phyloP scores from a whole-genome alignment of 345 rosid species.

The Acer saccharum region DNA sequence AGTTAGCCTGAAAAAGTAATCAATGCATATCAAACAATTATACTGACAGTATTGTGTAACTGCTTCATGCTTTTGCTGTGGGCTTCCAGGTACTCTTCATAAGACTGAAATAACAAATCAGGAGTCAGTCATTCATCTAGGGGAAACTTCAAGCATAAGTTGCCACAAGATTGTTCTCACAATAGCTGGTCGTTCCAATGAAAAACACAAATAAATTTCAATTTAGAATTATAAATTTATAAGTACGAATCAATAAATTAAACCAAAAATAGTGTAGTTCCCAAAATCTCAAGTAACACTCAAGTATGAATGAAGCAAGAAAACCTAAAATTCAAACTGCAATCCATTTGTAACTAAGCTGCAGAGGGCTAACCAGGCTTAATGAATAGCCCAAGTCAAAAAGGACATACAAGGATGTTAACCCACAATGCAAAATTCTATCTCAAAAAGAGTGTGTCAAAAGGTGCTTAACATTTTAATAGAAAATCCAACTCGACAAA shows the following conservation, averaged over 20 bases:
- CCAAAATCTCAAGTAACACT: not conserved
- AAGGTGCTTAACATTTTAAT: not conserved
- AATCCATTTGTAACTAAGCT: not conserved
- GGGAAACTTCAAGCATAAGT: conserved; percentile 1
- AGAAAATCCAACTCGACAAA: not conserved
- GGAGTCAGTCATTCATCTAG: conserved; percentile 16
- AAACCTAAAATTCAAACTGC: not conserved
- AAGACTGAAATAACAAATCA: conserved; percentile 64
- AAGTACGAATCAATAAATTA: not conserved
- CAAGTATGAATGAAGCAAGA: not conserved
- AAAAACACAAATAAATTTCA: not conserved
- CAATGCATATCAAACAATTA: conserved; percentile 19
- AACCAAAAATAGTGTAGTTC: not conserved
- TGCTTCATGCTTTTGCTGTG: conserved; percentile 73
- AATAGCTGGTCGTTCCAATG: not conserved
- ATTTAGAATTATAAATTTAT: not conserved
- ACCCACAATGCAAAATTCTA: conserved; percentile 1
- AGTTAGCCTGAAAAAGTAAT: conserved; percentile 4
- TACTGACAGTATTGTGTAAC: conserved; percentile 65
- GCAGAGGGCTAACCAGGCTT: not conserved
- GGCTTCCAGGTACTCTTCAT: conserved; percentile 90
- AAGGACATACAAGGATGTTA: not conserved
- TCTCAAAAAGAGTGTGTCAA: not conserved
- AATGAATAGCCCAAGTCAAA: not conserved
- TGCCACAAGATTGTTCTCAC: not conserved